Evolutionary conservation across 495 filamentous ascomycete genomes (phyloP), one percentile per base, ranked within the genome.

Genomic region (Podospora comata): DNA sequence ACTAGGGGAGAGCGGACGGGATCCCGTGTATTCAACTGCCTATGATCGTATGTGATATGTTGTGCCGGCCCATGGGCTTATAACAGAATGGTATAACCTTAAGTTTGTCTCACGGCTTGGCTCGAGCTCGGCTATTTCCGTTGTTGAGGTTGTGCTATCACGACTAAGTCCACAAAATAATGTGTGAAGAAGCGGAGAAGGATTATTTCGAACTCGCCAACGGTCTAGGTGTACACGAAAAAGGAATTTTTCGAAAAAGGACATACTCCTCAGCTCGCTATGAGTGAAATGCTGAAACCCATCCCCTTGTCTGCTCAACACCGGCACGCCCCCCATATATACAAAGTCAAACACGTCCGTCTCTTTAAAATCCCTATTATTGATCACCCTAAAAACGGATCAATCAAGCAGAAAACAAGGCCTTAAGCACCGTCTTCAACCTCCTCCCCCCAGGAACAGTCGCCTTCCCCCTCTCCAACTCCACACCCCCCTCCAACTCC

Each of bases 391-490:
- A 23, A 23, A 23, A 23, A 23, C 23, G 23, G 23, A 1, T 23
- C 1, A 53, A 20, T 66, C 27, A 66, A 59, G 56, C 20, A 26
- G 20, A 13, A 26, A 68, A 72, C 60, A 87, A 74, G n/a, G 80
- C 80, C 62, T 76, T 78, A 85, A 86, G 88, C 18, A 83, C 85
- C 61, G 87, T 85, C 72, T 69, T 77, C 55, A 88, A 32, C 63
- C 88, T 80, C 69, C 84, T 82, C 59, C 72, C 68, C 61, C 75
- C 84, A 53, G 88, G 84, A 20, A 90, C 87, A 19, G 87, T 88
- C 19, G 86, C 86, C 69, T 78, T 82, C 72, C 84, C 85, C 53
- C 83, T 77, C 64, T 77, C 75, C 57, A 81, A 81, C 18, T 48
- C 39, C 39, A 77, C 74, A 13, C 67, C 67, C 3, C 63, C 70